These are phyloP conservation scores for Thelonectria discophora DNA, from an alignment of 2,329 filamentous ascomycete genomes.

Conservation along the genomic window DNA sequence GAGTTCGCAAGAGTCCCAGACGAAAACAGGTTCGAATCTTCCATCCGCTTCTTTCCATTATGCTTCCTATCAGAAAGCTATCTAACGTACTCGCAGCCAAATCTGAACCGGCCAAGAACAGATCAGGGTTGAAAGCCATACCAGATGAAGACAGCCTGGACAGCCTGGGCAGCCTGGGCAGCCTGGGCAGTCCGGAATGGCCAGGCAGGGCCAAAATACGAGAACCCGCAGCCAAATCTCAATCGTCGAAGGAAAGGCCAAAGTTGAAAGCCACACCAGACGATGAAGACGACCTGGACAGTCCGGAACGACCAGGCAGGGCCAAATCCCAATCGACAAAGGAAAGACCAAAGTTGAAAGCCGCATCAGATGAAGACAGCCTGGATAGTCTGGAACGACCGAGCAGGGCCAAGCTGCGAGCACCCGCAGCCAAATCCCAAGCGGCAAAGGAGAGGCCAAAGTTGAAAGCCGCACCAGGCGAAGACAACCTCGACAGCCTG, in stretches of 20 bases:
- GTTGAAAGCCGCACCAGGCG: constrained; percentile 16
- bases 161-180: too few species aligned
- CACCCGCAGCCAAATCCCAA: too few species aligned
- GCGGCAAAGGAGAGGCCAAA: too few species aligned
- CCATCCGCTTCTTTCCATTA: background rate
- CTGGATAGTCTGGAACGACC: too few species aligned
- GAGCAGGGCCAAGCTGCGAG: too few species aligned
- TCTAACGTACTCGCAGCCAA: constrained; percentile 21
- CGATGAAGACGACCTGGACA: constrained; percentile 27
- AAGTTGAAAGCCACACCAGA: constrained; percentile 25
- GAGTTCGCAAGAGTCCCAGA: constrained; percentile 38
- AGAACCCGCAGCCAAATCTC: constrained; percentile 23
- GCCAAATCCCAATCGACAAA: constrained; percentile 21
- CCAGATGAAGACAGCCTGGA: constrained; percentile 28
- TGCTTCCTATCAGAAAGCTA: background rate
- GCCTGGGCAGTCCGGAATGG: too few species aligned
- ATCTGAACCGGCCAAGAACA: constrained; percentile 17
- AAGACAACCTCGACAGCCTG: constrained; percentile 30
- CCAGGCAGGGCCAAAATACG: too few species aligned
- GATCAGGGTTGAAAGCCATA: constrained; percentile 18
- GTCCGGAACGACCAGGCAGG: too few species aligned
- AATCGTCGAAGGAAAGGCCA: constrained; percentile 13
- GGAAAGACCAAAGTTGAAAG: constrained; percentile 24
- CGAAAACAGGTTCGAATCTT: constrained; percentile 29
- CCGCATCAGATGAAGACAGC: constrained; percentile 21